These are phyloP conservation scores for Fusarium dimerum DNA, from an alignment of 2,329 filamentous ascomycete genomes.

Conservation along the genomic window DNA sequence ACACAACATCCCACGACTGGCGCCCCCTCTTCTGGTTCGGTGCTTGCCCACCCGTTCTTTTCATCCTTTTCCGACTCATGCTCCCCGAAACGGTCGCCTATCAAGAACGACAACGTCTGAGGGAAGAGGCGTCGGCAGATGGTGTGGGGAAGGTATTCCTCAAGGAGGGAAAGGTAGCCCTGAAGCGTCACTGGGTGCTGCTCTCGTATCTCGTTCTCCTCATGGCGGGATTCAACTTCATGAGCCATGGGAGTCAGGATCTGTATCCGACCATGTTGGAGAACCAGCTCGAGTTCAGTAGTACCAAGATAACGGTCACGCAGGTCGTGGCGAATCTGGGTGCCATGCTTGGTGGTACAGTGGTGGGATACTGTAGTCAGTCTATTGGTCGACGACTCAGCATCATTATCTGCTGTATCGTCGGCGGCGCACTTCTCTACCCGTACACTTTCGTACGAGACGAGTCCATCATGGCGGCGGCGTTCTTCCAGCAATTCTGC, in stretches of 20 bases:
- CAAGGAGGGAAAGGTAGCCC: slow-evolving; percentile 73
- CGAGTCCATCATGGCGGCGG: slow-evolving; percentile 70
- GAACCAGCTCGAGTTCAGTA: slow-evolving; percentile 54
- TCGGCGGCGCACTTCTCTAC: slow-evolving; percentile 77
- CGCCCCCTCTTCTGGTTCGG: slow-evolving; percentile 89
- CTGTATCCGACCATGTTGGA: slow-evolving; percentile 62
- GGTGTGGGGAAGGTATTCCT: slow-evolving; percentile 59
- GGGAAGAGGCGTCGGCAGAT: slow-evolving; percentile 42
- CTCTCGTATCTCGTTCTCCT: slow-evolving; percentile 80
- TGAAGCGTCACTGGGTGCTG: slow-evolving; percentile 78
- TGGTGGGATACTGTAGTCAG: slow-evolving; percentile 68
- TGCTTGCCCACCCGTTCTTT: slow-evolving; percentile 74
- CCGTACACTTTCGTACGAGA: slow-evolving; percentile 73
- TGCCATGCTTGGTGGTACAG: slow-evolving; percentile 67
- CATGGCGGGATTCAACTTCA: slow-evolving; percentile 92
- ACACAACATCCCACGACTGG: slow-evolving; percentile 80
- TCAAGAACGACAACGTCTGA: slow-evolving; percentile 63
- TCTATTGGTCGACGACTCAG: slow-evolving; percentile 69
- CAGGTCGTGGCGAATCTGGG: slow-evolving; percentile 74
- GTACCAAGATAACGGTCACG: slow-evolving; percentile 65
- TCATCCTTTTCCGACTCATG: slow-evolving; percentile 76
- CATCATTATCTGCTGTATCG: slow-evolving; percentile 63
- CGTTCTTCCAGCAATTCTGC: slow-evolving; percentile 82
- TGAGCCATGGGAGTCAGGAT: slow-evolving; percentile 75
- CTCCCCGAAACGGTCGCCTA: slow-evolving; percentile 80